A percentile compares a stretch with the other conserved stretches of the same genome.
These are phyloP conservation scores for Cyamopsis tetragonoloba DNA, from an alignment of 306 rosid species.

Conservation along the genomic window DNA sequence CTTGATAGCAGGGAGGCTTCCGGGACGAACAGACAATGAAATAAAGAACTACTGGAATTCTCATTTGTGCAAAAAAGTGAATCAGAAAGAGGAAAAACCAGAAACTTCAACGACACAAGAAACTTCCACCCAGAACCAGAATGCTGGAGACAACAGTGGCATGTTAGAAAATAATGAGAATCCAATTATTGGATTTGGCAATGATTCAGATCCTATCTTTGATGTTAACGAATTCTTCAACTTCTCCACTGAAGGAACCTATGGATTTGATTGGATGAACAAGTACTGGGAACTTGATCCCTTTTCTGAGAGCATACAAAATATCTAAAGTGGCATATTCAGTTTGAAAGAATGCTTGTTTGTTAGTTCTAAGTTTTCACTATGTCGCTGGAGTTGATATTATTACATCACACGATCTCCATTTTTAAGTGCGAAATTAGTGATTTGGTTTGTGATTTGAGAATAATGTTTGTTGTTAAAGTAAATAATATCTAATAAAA, in stretches of 20 bases:
- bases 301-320: slow-evolving; percentile 4
- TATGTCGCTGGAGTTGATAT: too few species aligned
- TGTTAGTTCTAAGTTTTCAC: too few species aligned
- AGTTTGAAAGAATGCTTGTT: neutral
- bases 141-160: slow-evolving; percentile 6
- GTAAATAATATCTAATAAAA: too few species aligned
- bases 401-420: too few species aligned
- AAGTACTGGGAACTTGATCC: slow-evolving; percentile 47
- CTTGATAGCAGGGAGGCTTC: slow-evolving; percentile 69
- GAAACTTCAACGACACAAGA: slow-evolving; percentile 22
- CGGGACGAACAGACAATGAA: slow-evolving; percentile 72
- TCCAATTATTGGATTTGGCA: neutral
- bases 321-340: neutral
- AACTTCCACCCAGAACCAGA: neutral
- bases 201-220: slow-evolving; percentile 30
- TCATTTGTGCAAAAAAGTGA: slow-evolving; percentile 60
- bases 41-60: slow-evolving; percentile 75
- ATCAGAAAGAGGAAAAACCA: slow-evolving; percentile 9
- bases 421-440: neutral
- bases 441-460: neutral
- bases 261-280: slow-evolving; percentile 50
- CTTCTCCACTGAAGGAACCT: slow-evolving; percentile 37
- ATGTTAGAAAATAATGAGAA: slow-evolving; percentile 1
- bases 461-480: neutral
- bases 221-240: slow-evolving; percentile 51